Percentiles rank a stretch among this genome's conserved stretches.
phyloP scores from a whole-genome alignment of 2,329 filamentous ascomycete genomes.

The Lachnellula occidentalis region DNA sequence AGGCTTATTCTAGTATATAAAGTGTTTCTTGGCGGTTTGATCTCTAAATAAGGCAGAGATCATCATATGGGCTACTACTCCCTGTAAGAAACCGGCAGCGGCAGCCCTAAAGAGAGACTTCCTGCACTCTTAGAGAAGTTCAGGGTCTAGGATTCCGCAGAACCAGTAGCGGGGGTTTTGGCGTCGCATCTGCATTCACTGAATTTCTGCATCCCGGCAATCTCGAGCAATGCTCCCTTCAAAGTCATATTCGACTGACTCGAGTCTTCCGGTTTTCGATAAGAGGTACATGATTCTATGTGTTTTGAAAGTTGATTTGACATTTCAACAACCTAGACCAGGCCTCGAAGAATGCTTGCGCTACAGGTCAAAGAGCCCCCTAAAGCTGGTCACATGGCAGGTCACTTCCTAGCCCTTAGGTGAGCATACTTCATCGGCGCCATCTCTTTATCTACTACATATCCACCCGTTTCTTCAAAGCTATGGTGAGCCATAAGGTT shows the following conservation, averaged over 20 bases:
- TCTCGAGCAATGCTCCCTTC: not conserved
- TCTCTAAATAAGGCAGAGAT: too few species aligned
- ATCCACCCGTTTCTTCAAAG: not conserved
- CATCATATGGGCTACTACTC: too few species aligned
- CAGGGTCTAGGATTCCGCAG: not conserved
- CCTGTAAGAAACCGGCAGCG: too few species aligned
- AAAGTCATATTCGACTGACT: not conserved
- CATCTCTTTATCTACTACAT: not conserved
- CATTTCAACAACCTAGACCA: not conserved
- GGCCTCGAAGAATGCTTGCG: not conserved
- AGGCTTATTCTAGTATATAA: too few species aligned
- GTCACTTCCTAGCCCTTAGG: not conserved
- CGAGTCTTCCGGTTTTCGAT: not conserved
- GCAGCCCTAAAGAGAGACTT: not conserved
- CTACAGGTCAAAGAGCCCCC: not conserved
- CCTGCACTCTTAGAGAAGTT: not conserved
- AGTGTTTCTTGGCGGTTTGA: too few species aligned
- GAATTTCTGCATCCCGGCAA: too few species aligned
- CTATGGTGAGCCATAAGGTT: not conserved
- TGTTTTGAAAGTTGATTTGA: not conserved
- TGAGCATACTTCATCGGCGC: not conserved
- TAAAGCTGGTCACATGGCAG: not conserved
- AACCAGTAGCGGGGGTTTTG: not conserved
- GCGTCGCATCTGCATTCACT: not conserved
- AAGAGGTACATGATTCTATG: not conserved